These are phyloP conservation scores for Dentipellis fragilis DNA, from an alignment of 768 basidiomycete genomes.

Conservation along the genomic window DNA sequence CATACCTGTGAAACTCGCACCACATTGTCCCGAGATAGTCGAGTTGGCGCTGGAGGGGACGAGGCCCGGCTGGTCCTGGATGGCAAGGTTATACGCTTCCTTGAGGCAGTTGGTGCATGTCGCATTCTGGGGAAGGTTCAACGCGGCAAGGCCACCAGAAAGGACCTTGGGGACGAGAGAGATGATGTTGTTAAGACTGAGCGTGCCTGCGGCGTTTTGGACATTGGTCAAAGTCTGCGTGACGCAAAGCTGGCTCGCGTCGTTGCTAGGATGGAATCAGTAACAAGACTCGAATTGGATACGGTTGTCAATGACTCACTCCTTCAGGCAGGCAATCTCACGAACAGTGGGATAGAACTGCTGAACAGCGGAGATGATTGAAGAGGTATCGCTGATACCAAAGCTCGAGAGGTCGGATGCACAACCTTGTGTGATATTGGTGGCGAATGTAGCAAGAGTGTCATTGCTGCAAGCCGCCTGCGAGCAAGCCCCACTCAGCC, in stretches of 20 bases:
- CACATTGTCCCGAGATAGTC: slow-evolving; percentile 17
- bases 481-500: slow-evolving; percentile 50
- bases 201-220: slow-evolving; percentile 24
- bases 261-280: slow-evolving; percentile 20
- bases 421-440: slow-evolving; percentile 46
- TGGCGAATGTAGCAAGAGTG: slow-evolving; percentile 44
- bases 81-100: slow-evolving; percentile 20
- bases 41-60: slow-evolving; percentile 9
- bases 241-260: slow-evolving; percentile 38
- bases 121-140: slow-evolving; percentile 14
- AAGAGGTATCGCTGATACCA: slow-evolving; percentile 13
- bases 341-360: slow-evolving; percentile 46
- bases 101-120: slow-evolving; percentile 26
- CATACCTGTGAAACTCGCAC: slow-evolving; percentile 22
- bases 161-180: slow-evolving; percentile 2
- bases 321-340: slow-evolving; percentile 48
- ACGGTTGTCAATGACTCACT: slow-evolving; percentile 34
- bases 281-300: background rate
- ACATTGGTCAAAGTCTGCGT: slow-evolving; percentile 46
- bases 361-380: slow-evolving; percentile 33
- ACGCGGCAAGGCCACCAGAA: slow-evolving; percentile 7
- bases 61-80: slow-evolving; percentile 14
- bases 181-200: background rate
- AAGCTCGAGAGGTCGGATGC: slow-evolving; percentile 25
- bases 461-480: slow-evolving; percentile 45